Base-by-base conservation (phyloP, 2,329 filamentous ascomycete genomes). In the Ramularia collo-cygni region DNA sequence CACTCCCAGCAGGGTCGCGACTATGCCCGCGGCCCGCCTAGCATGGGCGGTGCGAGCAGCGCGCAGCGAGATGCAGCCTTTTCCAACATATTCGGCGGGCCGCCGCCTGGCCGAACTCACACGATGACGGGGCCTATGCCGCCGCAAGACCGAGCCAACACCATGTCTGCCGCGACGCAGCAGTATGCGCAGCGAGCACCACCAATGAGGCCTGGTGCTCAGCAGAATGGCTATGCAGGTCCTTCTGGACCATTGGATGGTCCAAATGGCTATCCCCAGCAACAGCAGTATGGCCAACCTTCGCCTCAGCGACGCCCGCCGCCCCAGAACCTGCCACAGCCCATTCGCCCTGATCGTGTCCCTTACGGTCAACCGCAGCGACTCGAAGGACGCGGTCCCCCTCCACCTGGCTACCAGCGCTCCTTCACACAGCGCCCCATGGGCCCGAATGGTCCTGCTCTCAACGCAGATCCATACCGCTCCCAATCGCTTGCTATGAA, bases 41-140 rank as follows among this genome's bases (percentile, higher is more conserved):
- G 65, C 47, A 72, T 76, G 60, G 73, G 70, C 46, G 69, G 71
- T 59, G 68, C 73, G 37, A 68, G 74, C 28, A 67, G 71, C 45
- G 65, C 65, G 58, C 85, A 92, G 67, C 83, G 92, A 68, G 89
- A 98, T 77, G 86, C 87, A 53, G 92, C 90, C 51, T 98, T 93
- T 65, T 87, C 85, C 52, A 90, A 90, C 67, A 96, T 96, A 61
- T 98, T 96, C 63, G 92, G 90, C 54, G 81, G 80, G 50, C 76
- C 85, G 50, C 88, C 86, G 50, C 87, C 87, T 33, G 79, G 90
- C 43, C 83, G 92, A 63, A 93, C 89, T 42, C 89, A 95, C 60
- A 95, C 90, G 17, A 95, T 96, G 88, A 92, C 82, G 49, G 75
- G 82, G 21, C 66, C 71, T 43, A 77, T 76, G 68, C 55, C 69